Conservation (phyloP, 805 yeast genomes). For the Lachancea quebecensis region DNA sequence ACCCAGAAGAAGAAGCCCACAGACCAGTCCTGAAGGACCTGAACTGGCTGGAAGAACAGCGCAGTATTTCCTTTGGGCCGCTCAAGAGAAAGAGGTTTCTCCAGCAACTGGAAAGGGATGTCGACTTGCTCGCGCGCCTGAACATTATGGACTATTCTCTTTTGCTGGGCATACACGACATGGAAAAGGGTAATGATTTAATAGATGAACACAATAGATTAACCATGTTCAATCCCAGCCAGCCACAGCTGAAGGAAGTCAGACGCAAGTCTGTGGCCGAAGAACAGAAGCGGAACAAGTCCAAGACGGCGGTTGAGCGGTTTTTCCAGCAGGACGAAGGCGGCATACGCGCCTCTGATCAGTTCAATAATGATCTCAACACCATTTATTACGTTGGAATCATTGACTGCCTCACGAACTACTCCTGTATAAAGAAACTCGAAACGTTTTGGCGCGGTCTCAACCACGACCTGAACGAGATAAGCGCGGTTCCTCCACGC, state of each 20-base stretch:
- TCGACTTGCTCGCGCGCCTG: conserved; percentile 57
- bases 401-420: conserved; percentile 86
- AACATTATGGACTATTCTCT: conserved; percentile 96
- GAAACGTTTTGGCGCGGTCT: conserved; percentile 84
- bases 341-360: conserved; percentile 69
- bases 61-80: conserved; percentile 70
- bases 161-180: conserved; percentile 80
- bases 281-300: conserved; percentile 28
- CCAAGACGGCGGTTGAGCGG: conserved; percentile 19
- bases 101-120: conserved; percentile 70
- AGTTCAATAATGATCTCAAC: conserved; percentile 42
- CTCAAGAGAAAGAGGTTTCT: conserved; percentile 51
- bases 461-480: conserved; percentile 56
- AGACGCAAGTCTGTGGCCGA: conserved; percentile 13
- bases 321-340: conserved; percentile 75
- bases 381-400: conserved; percentile 86
- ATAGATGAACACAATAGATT: conserved; percentile 10
- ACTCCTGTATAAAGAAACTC: conserved; percentile 61
- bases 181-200: conserved; percentile 46
- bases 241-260: conserved; percentile 20
- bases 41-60: conserved; percentile 72
- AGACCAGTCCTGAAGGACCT: conserved; percentile 69
- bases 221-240: conserved; percentile 21
- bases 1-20: conserved; percentile 15
- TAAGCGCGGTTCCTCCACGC: conserved; percentile 83